Conservation (phyloP, 176 grass and related monocot genomes). For the Oryza officinalis region DNA sequence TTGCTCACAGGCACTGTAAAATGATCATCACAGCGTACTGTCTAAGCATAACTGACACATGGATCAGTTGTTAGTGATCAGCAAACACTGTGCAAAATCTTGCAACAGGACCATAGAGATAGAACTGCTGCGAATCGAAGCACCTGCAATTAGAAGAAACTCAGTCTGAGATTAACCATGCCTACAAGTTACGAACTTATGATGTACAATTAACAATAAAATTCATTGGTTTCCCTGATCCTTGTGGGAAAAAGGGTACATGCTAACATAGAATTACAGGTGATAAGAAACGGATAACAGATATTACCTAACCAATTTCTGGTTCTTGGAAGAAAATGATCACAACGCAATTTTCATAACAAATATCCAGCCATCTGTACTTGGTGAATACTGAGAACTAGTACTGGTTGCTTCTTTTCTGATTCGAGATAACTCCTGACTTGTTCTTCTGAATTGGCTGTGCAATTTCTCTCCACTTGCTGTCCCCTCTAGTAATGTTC, state of each 20-base stretch:
- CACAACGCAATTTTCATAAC: not conserved
- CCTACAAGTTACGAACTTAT: not conserved
- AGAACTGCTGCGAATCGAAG: not conserved
- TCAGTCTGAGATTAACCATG: not conserved
- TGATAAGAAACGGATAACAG: not conserved
- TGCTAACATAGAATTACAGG: not conserved
- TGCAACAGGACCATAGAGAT: not conserved
- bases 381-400: not conserved
- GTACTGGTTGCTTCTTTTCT: not conserved
- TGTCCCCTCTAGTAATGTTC: not conserved
- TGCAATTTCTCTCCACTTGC: not conserved
- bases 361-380: not conserved
- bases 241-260: not conserved
- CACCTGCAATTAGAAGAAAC: conserved; percentile 25
- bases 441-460: not conserved
- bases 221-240: not conserved
- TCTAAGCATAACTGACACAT: not conserved
- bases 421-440: not conserved
- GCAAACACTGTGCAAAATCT: not conserved
- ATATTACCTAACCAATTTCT: conserved; percentile 4
- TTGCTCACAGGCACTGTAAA: not conserved
- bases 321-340: not conserved
- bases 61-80: not conserved
- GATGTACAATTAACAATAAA: not conserved
- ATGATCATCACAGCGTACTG: not conserved